Evolutionary conservation across 2,329 filamentous ascomycete species (phyloP), one percentile per base, ranked within the genome.

Genomic region (Botrytis hyacinthi): DNA sequence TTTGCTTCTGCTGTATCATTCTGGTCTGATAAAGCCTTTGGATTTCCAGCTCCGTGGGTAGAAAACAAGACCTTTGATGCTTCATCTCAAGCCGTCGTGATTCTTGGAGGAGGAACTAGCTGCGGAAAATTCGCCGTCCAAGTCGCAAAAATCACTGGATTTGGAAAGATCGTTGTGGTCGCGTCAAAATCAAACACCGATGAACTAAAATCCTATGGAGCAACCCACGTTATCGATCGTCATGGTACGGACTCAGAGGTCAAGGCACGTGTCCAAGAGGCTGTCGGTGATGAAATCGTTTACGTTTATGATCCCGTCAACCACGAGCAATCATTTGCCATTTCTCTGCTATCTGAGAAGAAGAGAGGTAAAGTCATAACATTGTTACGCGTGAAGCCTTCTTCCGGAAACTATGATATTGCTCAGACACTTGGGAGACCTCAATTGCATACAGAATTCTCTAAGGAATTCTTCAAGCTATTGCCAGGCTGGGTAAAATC

Each of bases 201-300:
- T 8, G 79, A 82, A 70, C 74, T 85, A 20, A 79, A 77, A 60
- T 74, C 67, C 9, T 80, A 78, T 59, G 84, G 83, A 1, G 84
- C 84, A 0, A 85, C 83, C 1, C 80, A 84, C 75, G 78, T 84
- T 7, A 74, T 84, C 16, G 81, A 83, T 72, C 82, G 84, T 4
- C 61, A 74, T 57, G 69, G 40, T 32, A 54, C 22, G 20, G 29
- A 72, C 42, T 37, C 32, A 5, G 73, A 74, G 44, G 54, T 72
- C n/a, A 54, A 72, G 40, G 26, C 61, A 12, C 69, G 35, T 42
- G 37, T 74, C 9, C 48, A 42, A 44, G 40, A 67, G 16, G 67
- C 61, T 46, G 54, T 68, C 26, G 73, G 73, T 1, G 70, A 68
- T 29, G 73, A 74, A 7, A 37, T 72, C 4, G 18, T 65, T 6